Base-by-base conservation (phyloP, 2,329 filamentous ascomycete species). In the Neonectria hederae region DNA sequence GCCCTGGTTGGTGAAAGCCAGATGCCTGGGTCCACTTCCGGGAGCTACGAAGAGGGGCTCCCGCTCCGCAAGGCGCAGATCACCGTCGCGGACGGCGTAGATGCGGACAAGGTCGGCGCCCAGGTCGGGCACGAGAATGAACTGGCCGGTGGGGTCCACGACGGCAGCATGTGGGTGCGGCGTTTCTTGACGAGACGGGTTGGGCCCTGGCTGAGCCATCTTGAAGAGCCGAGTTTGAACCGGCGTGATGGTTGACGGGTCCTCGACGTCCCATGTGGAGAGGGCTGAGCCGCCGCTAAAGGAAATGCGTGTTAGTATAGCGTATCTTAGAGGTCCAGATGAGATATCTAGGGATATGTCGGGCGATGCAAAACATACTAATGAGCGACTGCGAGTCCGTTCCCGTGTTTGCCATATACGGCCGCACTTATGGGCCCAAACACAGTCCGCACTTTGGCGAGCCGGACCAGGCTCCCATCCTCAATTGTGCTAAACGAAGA, bases 11-110 rank as follows among this genome's bases (percentile, higher is more conserved):
- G 79, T 77, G 78, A 92, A 93, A n/a, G 82, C 80, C 10, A 83
- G 84, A 72, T 93, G 90, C 32, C 90, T 83, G 1, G 90, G 91
- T 0, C 91, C 91, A 40, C 83, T 86, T 17, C 89, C 89, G 2
- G 83, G 69, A 35, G 80, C 66, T 56, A 83, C 75, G 38, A 77
- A 67, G 38, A 86, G 76, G 8, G 85, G 80, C 7, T 74, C 67
- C 21, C 78, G 69, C 22, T 78, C 72, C 19, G 72, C 72, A 8
- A 86, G 78, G 32, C 83, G 81, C 7, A 78, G 73, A 49, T 82
- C 82, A 67, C 87, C 77, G 9, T 54, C 54, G 54, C 60, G 59
- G 71, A 90, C 82, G 59, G 78, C 73, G 75, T 86, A 92, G 61
- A 80, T 77, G 66, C 86, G 87, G 52, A 92, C 76, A 7, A 87